These are phyloP conservation scores for Brassica napus DNA, from an alignment of 345 rosid species.

Conservation along the genomic window Da-Ae NC_063434.1:556501-557000, in stretches of 20 bases:
- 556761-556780: slow-evolving; percentile 9
- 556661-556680: background rate
- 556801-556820: slow-evolving; percentile 18
- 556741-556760: slow-evolving; percentile 4
- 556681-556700: no score
- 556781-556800: slow-evolving; percentile 13
- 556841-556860: slow-evolving; percentile 5
- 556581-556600: background rate
- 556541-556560: background rate
- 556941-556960: slow-evolving; percentile 30
- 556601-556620: background rate
- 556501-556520: background rate
- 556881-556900: slow-evolving; percentile 30
- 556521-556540: background rate
- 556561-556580: background rate
- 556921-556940: slow-evolving; percentile 24
- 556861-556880: background rate
- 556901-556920: background rate
- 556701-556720: background rate
- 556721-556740: background rate
- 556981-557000: slow-evolving; percentile 35
- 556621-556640: background rate
- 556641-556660: background rate
- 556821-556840: slow-evolving; percentile 27
- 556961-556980: slow-evolving; percentile 27